These are phyloP conservation scores for Phytophthora aleatoria DNA, from an alignment of 352 stramenopile species.

Conservation along the genomic window DNA sequence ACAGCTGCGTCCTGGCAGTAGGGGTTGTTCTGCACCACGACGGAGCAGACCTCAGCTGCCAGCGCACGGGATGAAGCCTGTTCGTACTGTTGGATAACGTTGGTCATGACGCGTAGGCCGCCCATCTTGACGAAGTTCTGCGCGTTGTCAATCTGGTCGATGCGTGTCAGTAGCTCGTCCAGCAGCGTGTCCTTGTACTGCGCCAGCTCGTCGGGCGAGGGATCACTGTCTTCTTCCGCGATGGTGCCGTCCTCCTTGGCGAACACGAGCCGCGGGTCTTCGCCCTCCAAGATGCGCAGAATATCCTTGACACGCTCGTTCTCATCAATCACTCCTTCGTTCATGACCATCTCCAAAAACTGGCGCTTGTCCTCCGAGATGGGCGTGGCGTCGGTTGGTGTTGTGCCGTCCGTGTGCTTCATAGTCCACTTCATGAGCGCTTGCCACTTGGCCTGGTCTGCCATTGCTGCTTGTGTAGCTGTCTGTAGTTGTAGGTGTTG, in stretches of 20 bases:
- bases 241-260: constrained; percentile 44
- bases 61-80: constrained; percentile 60
- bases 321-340: constrained; percentile 86
- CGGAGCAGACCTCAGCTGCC: constrained; percentile 77
- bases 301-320: constrained; percentile 86
- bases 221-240: constrained; percentile 41
- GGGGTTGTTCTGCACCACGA: constrained; percentile 88
- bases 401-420: constrained; percentile 85
- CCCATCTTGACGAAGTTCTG: constrained; percentile 90
- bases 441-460: constrained; percentile 87
- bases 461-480: background rate
- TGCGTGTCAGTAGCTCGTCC: constrained; percentile 83
- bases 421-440: constrained; percentile 90
- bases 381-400: constrained; percentile 57
- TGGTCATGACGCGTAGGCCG: constrained; percentile 60
- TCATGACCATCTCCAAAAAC: constrained; percentile 86
- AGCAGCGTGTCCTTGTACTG: constrained; percentile 83
- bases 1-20: constrained; percentile 81
- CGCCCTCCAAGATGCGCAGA: constrained; percentile 78
- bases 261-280: constrained; percentile 78
- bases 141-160: constrained; percentile 90
- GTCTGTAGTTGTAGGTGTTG: background rate
- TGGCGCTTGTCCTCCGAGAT: constrained; percentile 80
- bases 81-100: constrained; percentile 62
- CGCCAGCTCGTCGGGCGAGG: constrained; percentile 66